Base-by-base conservation (phyloP, 2,329 filamentous ascomycete genomes). In the Tolypocladium cylindrosporum region DNA sequence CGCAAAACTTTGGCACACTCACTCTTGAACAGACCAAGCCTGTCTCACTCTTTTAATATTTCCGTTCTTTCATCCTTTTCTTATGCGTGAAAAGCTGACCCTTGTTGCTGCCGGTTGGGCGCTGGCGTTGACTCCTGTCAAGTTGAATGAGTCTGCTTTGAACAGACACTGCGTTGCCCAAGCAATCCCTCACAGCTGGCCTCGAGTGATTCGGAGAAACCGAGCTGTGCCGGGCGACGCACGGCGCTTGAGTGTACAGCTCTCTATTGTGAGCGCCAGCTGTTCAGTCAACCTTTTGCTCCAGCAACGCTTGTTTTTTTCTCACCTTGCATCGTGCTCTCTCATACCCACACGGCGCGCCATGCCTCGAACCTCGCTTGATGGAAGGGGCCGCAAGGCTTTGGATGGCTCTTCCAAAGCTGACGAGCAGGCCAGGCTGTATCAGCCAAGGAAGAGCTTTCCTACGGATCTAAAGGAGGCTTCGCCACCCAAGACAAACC, bases 401-500 rank as follows among this genome's bases (percentile, higher is more conserved):
- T 2, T 50, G 34, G n/a, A 58, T 24, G 27, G 31, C 40, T 27
- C 39, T 34, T 13, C 42, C 21, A 51, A 67, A 63, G n/a, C 43
- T 51, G 42, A 53, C 58, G 61, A 57, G 42, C 51, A 21, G 51
- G 43, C 21, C 19, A 34, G 43, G 41, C 6, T 19, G 19, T 45
- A 45, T 34, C 52, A 19, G 9, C 13, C 40, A 36, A 54, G 34
- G 31, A 52, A 55, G 31, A 34, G 1, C 9, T 19, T 53, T n/a
- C 24, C 43, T 8, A 42, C 62, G 40, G 62, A 59, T 14, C 60
- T 72, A 19, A 66, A 63, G 34, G 70, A 70, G 40, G 70, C 71
- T 5, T 71, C 69, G 4, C 69, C 70, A 8, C 71, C 71, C 7
- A 69, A 65, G 52, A 61, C 61, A 6, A 73, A 71, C 57, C 71